Conservation (phyloP, 306 rosid genomes). For the Cicer pinnatifidum region DNA sequence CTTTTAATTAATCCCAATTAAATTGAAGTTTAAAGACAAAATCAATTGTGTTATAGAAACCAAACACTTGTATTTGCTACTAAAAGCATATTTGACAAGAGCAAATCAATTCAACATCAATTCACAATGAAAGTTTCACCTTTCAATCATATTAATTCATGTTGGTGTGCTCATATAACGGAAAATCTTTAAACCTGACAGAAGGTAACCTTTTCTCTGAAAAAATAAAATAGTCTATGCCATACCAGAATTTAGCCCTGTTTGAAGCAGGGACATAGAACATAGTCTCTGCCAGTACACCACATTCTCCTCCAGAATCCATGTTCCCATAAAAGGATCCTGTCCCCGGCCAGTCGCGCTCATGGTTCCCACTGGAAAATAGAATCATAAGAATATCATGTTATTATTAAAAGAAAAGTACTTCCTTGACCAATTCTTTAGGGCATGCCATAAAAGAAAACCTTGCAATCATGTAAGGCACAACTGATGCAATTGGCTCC, state of each 20-base stretch:
- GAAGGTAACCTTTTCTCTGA: not conserved
- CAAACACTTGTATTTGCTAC: no score
- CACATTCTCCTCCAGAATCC: slow-evolving; percentile 98
- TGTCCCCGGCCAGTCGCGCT: slow-evolving; percentile 91
- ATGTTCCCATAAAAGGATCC: slow-evolving; percentile 77
- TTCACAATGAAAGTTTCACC: not conserved
- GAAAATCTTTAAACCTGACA: not conserved
- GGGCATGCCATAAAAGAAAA: slow-evolving; percentile 31
- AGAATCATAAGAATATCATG: not conserved
- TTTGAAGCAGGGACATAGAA: slow-evolving; percentile 84
- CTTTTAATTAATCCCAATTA: no score
- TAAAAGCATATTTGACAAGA: no score
- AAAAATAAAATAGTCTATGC: not conserved
- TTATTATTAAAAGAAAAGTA: not conserved
- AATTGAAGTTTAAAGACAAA: no score
- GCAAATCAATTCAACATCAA: not conserved
- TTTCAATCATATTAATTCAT: slow-evolving; percentile 5
- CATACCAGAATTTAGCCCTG: slow-evolving; percentile 86
- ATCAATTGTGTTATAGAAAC: no score
- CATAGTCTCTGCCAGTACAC: slow-evolving; percentile 88
- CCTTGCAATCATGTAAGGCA: slow-evolving; percentile 97
- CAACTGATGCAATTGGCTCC: slow-evolving; percentile 81
- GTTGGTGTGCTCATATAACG: not conserved
- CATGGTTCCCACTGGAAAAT: slow-evolving; percentile 80
- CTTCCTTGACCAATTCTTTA: slow-evolving; percentile 13